These are phyloP conservation scores for Castanopsis chinensis DNA, from an alignment of 306 rosid species.

Conservation along the genomic window DNA sequence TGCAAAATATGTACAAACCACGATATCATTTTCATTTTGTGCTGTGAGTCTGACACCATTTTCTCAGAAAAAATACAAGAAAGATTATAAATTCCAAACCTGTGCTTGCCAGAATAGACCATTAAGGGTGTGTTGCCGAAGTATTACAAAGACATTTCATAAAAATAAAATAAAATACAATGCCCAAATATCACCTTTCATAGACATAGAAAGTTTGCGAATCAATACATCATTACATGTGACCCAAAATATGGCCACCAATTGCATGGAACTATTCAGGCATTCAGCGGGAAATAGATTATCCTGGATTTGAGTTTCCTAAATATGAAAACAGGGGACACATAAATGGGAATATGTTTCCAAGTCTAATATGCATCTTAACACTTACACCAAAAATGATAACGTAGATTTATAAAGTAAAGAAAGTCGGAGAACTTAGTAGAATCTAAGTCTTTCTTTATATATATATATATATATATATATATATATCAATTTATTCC, in stretches of 20 bases:
- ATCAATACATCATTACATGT: background rate
- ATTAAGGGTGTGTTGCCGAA: background rate
- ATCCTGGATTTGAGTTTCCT: too few relatives aligned
- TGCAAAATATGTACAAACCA: conserved; percentile 37
- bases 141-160: background rate
- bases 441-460: too few relatives aligned
- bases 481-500: too few relatives aligned
- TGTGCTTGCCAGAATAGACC: background rate
- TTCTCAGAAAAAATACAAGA: conserved; percentile 4
- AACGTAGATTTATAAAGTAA: too few relatives aligned
- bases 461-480: too few relatives aligned
- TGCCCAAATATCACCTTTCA: background rate
- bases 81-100: background rate
- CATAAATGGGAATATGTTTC: too few relatives aligned
- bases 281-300: too few relatives aligned
- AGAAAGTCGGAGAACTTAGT: too few relatives aligned
- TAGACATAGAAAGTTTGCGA: background rate
- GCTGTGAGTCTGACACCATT: conserved; percentile 10
- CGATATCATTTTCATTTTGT: conserved; percentile 16
- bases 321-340: too few relatives aligned
- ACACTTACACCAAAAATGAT: too few relatives aligned
- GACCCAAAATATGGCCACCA: background rate
- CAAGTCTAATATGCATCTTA: too few relatives aligned
- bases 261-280: background rate
- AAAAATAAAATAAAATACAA: background rate